A percentile compares a stretch with the other conserved stretches of the same genome.
These are phyloP conservation scores for Basipetospora chlamydospora DNA, from an alignment of 2,329 filamentous ascomycete species.

Conservation along the genomic window DNA sequence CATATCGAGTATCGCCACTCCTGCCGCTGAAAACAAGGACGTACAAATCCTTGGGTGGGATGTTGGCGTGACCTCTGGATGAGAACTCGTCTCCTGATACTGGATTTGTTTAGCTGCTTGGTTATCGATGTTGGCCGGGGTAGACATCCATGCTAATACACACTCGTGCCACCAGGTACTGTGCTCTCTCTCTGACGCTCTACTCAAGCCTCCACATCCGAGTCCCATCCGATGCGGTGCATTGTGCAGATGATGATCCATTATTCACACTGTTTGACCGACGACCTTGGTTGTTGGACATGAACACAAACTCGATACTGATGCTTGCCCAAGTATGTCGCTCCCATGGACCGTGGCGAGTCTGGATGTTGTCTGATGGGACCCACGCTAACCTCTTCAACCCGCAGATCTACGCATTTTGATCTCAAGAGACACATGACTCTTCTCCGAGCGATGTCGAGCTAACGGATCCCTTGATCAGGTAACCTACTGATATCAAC, in stretches of 20 bases:
- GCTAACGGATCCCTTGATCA: no score
- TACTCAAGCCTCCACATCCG: no score
- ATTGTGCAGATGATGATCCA: constrained; percentile 18
- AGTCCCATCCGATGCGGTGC: no score
- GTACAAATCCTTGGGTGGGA: constrained; percentile 47
- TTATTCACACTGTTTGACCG: constrained; percentile 49
- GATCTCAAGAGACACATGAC: no score
- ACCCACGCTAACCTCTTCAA: background rate
- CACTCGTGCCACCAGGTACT: background rate
- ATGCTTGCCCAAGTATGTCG: constrained; percentile 6
- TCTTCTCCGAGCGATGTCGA: no score
- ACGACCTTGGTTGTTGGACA: constrained; percentile 24
- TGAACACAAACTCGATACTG: constrained; percentile 28
- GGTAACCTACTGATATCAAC: background rate
- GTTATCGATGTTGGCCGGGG: no score
- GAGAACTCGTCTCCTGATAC: constrained; percentile 52
- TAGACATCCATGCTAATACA: no score
- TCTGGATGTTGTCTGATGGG: no score
- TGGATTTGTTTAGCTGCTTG: no score
- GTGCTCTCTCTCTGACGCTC: no score
- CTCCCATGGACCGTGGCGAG: no score
- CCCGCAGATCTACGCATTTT: background rate
- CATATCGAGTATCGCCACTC: constrained; percentile 43
- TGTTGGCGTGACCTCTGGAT: constrained; percentile 41
- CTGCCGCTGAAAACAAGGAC: constrained; percentile 37